Conservation (phyloP, 345 rosid species). For the Physaria fendleri region DNA sequence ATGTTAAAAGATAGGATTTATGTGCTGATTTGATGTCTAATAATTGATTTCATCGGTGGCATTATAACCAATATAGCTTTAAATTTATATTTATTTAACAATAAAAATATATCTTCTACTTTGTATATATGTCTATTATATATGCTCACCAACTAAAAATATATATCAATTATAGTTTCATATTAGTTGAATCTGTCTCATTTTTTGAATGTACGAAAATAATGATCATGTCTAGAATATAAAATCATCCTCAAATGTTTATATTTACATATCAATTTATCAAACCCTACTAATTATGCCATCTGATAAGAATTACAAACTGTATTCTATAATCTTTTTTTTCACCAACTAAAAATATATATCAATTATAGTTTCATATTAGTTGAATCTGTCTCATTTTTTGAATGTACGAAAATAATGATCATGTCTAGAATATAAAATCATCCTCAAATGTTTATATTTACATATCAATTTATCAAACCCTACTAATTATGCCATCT, state of each 20-base stretch:
- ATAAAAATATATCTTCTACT: conserved; percentile 8
- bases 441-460: no score
- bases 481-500: not conserved
- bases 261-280: not conserved
- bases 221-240: conserved; percentile 17
- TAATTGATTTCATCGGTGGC: conserved; percentile 19
- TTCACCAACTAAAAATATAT: conserved; percentile 16
- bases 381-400: conserved; percentile 23
- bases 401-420: conserved; percentile 7
- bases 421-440: conserved; percentile 18
- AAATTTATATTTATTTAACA: conserved; percentile 1
- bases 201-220: conserved; percentile 3
- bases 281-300: not conserved
- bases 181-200: conserved; percentile 25
- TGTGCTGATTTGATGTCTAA: conserved; percentile 12
- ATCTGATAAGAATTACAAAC: conserved; percentile 6
- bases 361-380: conserved; percentile 4
- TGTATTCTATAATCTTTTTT: not conserved
- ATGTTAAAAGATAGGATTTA: conserved; percentile 14
- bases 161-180: not conserved
- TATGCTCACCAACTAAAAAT: conserved; percentile 15
- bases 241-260: no score
- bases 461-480: not conserved
- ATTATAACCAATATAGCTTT: not conserved
- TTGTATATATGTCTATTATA: not conserved